Conservation (phyloP, 2,329 filamentous ascomycete genomes). For the Periconia macrospinosa region DNA sequence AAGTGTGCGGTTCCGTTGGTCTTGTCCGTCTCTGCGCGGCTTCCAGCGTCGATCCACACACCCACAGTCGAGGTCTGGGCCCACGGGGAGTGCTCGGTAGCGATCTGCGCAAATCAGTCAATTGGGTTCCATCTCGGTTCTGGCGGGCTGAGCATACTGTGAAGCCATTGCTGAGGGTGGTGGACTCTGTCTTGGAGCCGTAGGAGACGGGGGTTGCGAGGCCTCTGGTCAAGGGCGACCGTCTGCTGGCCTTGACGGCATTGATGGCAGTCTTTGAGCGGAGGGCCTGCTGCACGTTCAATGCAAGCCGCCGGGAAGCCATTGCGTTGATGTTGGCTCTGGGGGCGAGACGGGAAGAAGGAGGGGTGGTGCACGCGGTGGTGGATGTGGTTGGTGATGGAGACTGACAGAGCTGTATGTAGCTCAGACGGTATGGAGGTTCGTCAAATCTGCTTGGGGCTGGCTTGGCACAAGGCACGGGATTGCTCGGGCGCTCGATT, state of each 20-base stretch:
- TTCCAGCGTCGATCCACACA: conserved; percentile 99
- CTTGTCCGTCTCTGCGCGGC: conserved; percentile 95
- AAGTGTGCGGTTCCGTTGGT: conserved; percentile 99
- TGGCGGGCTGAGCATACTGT: conserved; percentile 64
- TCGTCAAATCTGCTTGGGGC: neutral
- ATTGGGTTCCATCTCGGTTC: conserved; percentile 27
- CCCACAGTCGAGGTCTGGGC: conserved; percentile 98
- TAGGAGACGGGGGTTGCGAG: conserved; percentile 80
- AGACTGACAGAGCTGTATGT: conserved; percentile 19
- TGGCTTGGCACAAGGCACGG: neutral
- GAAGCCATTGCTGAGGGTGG: conserved; percentile 95
- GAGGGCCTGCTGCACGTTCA: conserved; percentile 89
- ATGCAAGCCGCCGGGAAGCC: conserved; percentile 96
- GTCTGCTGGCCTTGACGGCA: conserved; percentile 56
- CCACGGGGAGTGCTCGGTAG: conserved; percentile 96
- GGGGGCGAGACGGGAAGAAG: conserved; percentile 30
- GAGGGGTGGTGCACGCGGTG: conserved; percentile 29
- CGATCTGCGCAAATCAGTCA: conserved; percentile 66
- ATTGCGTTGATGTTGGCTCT: conserved; percentile 55
- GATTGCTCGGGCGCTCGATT: neutral
- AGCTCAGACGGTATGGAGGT: conserved; percentile 26
- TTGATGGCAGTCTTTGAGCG: conserved; percentile 84
- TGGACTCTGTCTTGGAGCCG: conserved; percentile 87
- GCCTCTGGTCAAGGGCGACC: conserved; percentile 74
- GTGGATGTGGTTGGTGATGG: conserved; percentile 21